phyloP scores from a whole-genome alignment of 768 basidiomycete species.

The Hygrophorus russula region DNA sequence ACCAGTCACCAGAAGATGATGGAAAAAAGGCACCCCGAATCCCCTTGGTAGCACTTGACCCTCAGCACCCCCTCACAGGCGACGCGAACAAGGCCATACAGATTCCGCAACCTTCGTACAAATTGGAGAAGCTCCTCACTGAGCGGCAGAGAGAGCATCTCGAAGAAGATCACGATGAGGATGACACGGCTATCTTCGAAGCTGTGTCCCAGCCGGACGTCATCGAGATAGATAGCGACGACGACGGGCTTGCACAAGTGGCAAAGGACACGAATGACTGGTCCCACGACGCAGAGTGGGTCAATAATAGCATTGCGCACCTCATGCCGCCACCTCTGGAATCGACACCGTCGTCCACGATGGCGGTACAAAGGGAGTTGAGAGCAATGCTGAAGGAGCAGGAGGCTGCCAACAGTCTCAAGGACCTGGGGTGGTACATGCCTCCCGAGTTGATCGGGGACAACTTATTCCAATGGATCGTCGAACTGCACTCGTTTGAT shows the following conservation, averaged over 20 bases:
- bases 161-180: constrained; percentile 36
- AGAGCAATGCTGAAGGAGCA: constrained; percentile 53
- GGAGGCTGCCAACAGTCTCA: constrained; percentile 20
- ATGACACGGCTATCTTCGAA: constrained; percentile 36
- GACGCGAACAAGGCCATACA: constrained; percentile 20
- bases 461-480: constrained; percentile 64
- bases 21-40: constrained; percentile 11
- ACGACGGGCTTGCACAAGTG: constrained; percentile 1
- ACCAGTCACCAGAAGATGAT: constrained; percentile 6
- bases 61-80: constrained; percentile 27
- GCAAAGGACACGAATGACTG: constrained; percentile 28
- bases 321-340: constrained; percentile 52
- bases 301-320: constrained; percentile 27
- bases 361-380: constrained; percentile 52
- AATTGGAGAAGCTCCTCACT: constrained; percentile 36
- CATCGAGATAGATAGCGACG: constrained; percentile 13
- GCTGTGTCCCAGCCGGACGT: constrained; percentile 11
- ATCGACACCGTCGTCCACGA: constrained; percentile 40
- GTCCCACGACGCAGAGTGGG: constrained; percentile 43
- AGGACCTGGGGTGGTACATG: constrained; percentile 64
- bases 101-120: constrained; percentile 49
- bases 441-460: constrained; percentile 54
- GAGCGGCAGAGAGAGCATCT: constrained; percentile 26
- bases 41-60: constrained; percentile 40
- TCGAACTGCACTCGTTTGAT: constrained; percentile 66